These are phyloP conservation scores for Zancudomyces culisetae DNA, from an alignment of 371 early-diverging fungal genomes.

Conservation along the genomic window DNA sequence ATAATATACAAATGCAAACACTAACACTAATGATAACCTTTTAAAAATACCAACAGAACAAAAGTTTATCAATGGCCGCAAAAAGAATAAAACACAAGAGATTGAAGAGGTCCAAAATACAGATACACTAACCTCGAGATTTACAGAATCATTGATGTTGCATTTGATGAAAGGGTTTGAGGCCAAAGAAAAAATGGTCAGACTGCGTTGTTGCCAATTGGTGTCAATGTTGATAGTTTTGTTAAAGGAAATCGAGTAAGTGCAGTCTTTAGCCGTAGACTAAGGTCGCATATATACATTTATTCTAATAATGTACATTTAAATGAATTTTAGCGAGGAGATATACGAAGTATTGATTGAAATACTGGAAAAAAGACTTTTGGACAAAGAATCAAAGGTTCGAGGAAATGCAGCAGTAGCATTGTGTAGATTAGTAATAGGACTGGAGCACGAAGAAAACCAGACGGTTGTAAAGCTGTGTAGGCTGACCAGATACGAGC, in stretches of 20 bases:
- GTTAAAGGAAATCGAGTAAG: slow-evolving; percentile 49
- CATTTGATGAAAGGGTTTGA: slow-evolving; percentile 51
- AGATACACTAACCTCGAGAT: slow-evolving; percentile 48
- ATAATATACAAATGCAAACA: too few species aligned
- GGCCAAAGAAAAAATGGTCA: slow-evolving; percentile 49
- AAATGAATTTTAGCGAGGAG: slow-evolving; percentile 34
- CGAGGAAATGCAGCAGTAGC: slow-evolving; percentile 65
- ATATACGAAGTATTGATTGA: slow-evolving; percentile 44
- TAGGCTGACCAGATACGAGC: slow-evolving; percentile 45
- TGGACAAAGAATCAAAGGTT: slow-evolving; percentile 64
- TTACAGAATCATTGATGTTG: slow-evolving; percentile 43
- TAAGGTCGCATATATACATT: not conserved
- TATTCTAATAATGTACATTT: not conserved
- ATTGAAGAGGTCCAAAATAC: too few species aligned
- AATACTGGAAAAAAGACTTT: slow-evolving; percentile 42
- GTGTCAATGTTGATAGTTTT: slow-evolving; percentile 52
- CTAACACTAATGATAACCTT: too few species aligned
- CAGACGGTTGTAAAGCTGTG: slow-evolving; percentile 40
- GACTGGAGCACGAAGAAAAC: slow-evolving; percentile 28
- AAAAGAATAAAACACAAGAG: too few species aligned
- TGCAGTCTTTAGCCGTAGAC: not conserved
- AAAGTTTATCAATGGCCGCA: too few species aligned
- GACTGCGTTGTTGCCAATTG: slow-evolving; percentile 61
- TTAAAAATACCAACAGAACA: too few species aligned
- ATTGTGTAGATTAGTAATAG: slow-evolving; percentile 50